Conservation (phyloP, 805 yeast species). For the Kodamaea leandrae region DNA sequence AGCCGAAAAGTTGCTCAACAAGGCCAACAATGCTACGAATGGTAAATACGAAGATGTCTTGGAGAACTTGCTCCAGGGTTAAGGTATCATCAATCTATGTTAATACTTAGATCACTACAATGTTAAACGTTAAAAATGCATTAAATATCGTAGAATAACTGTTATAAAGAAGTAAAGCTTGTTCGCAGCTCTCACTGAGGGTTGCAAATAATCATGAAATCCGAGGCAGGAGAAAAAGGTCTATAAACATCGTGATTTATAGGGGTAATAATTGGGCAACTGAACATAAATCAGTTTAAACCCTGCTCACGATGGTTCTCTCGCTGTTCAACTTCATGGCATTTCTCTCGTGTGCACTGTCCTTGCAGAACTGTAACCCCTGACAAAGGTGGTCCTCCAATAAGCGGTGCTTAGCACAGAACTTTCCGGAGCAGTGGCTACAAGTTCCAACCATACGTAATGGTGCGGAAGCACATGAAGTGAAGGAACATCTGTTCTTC, state of each 20-base stretch:
- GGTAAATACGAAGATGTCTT: constrained; percentile 68
- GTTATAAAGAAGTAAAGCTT: neutral
- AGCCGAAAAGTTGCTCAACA: constrained; percentile 66
- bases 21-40: constrained; percentile 78
- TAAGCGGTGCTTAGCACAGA: constrained; percentile 82
- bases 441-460: constrained; percentile 77
- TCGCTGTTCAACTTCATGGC: constrained; percentile 81
- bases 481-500: constrained; percentile 51
- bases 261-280: neutral
- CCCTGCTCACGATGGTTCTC: constrained; percentile 76
- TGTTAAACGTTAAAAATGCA: constrained; percentile 1
- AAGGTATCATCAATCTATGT: neutral
- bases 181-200: neutral
- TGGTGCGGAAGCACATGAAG: constrained; percentile 62
- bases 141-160: neutral
- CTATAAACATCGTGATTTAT: neutral
- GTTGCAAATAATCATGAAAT: neutral
- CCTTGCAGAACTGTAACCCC: constrained; percentile 78
- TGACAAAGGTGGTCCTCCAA: constrained; percentile 81
- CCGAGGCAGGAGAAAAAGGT: neutral
- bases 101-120: neutral
- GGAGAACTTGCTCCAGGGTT: constrained; percentile 41
- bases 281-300: constrained; percentile 29
- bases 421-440: constrained; percentile 77
- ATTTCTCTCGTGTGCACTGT: constrained; percentile 76